Percentiles rank a stretch among this genome's conserved stretches.
phyloP scores from a whole-genome alignment of 371 early-diverging fungal genomes.

The Apophysomyces sp. region DNA sequence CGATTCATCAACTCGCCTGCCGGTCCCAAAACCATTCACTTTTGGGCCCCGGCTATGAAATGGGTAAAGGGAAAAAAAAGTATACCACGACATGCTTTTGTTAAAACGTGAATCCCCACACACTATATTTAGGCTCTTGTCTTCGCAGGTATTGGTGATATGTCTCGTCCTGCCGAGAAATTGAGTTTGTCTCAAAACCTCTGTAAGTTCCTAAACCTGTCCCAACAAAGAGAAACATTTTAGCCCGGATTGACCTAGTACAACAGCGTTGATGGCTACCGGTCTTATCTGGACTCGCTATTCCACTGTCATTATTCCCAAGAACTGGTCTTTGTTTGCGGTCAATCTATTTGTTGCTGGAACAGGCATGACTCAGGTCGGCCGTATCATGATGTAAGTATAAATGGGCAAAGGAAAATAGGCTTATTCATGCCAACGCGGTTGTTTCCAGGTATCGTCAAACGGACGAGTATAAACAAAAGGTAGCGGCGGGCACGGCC shows the following conservation, averaged over 20 bases:
- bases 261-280: constrained; percentile 82
- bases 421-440: neutral
- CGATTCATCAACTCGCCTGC: constrained; percentile 82
- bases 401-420: neutral
- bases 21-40: constrained; percentile 57
- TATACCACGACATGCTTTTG: neutral
- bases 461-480: constrained; percentile 29
- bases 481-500: constrained; percentile 13
- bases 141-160: constrained; percentile 89
- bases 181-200: constrained; percentile 77
- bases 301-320: constrained; percentile 90
- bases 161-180: constrained; percentile 91
- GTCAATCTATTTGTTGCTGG: constrained; percentile 94
- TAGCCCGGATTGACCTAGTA: neutral
- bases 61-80: constrained; percentile 24
- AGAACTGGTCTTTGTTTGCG: constrained; percentile 84
- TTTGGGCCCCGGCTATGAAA: constrained; percentile 54
- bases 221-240: too few relatives aligned
- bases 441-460: constrained; percentile 8
- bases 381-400: constrained; percentile 75
- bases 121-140: constrained; percentile 32
- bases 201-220: constrained; percentile 45
- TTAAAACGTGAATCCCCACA: neutral
- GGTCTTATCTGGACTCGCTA: constrained; percentile 97
- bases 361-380: constrained; percentile 84